Evolutionary conservation across 164 flowering plant species (phyloP).

Genomic region (Cinnamomum chago): DNA sequence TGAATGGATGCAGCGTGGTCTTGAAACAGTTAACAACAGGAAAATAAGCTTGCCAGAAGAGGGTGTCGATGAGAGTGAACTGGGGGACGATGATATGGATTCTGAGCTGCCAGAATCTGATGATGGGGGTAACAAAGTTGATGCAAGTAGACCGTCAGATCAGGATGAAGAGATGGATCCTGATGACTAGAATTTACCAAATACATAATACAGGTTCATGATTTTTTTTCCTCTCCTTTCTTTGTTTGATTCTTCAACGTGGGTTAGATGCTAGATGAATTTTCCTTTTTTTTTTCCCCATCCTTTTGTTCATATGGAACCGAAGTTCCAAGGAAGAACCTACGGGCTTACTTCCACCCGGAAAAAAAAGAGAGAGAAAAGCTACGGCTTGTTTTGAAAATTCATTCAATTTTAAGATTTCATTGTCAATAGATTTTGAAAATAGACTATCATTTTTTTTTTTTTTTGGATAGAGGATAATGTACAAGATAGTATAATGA

Average conservation of each 20-base stretch:
- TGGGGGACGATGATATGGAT: constrained; percentile 46
- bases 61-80: constrained; percentile 37
- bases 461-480: too few species aligned
- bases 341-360: too few species aligned
- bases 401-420: not conserved
- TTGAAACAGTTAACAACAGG: constrained; percentile 21
- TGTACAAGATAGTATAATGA: too few species aligned
- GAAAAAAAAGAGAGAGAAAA: not conserved
- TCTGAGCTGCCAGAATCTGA: constrained; percentile 36
- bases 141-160: constrained; percentile 27
- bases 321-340: not conserved
- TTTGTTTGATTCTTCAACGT: not conserved
- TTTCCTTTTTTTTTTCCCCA: not conserved
- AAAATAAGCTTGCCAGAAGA: constrained; percentile 24
- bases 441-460: too few species aligned
- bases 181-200: constrained; percentile 39
- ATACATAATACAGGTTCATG: not conserved
- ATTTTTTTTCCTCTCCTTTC: not conserved
- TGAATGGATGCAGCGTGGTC: constrained; percentile 59
- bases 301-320: not conserved
- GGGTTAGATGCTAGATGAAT: not conserved
- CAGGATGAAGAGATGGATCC: constrained; percentile 93
- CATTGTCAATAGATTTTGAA: too few species aligned
- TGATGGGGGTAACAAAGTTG: constrained; percentile 22
- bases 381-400: not conserved